These are phyloP conservation scores for Bruguiera hainesii DNA, from an alignment of 441 rosid genomes.

Conservation along the genomic window DNA sequence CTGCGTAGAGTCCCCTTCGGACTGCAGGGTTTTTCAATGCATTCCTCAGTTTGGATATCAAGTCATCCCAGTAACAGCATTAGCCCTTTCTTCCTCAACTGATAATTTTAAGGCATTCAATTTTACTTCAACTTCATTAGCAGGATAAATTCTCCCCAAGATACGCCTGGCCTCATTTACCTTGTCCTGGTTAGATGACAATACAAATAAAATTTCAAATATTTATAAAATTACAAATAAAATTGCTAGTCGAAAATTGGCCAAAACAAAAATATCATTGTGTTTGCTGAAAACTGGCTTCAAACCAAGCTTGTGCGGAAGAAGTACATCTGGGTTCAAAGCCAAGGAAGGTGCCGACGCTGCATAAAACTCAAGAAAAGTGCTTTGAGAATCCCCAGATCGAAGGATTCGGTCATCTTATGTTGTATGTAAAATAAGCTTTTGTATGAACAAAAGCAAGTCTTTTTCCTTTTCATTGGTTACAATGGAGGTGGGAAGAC, in stretches of 20 bases:
- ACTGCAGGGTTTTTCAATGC: slow-evolving; percentile 40
- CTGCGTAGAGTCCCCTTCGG: slow-evolving; percentile 66
- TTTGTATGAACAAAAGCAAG: too few species aligned
- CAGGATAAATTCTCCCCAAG: slow-evolving; percentile 49
- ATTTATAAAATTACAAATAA: too few species aligned
- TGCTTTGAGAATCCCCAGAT: too few species aligned
- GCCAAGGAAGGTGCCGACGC: slow-evolving; percentile 2
- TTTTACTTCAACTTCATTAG: slow-evolving; percentile 54
- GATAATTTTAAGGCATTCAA: slow-evolving; percentile 43
- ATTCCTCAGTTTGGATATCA: slow-evolving; percentile 47
- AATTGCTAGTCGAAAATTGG: too few species aligned
- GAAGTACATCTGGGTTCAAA: neutral
- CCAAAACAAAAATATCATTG: neutral
- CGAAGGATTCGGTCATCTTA: too few species aligned
- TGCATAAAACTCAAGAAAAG: neutral
- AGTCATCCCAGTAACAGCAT: slow-evolving; percentile 36
- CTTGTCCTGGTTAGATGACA: slow-evolving; percentile 26
- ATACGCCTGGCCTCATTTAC: slow-evolving; percentile 48
- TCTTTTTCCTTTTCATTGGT: too few species aligned
- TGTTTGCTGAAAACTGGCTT: slow-evolving; percentile 53
- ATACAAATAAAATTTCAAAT: too few species aligned
- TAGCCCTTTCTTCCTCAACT: slow-evolving; percentile 43
- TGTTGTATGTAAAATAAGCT: too few species aligned
- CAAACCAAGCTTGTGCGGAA: slow-evolving; percentile 34
- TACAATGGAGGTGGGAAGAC: too few species aligned